A percentile compares a stretch with the other conserved stretches of the same genome.
Evolutionary conservation across 116 monocot genomes (phyloP).

Genomic region (Zostera marina): DNA sequence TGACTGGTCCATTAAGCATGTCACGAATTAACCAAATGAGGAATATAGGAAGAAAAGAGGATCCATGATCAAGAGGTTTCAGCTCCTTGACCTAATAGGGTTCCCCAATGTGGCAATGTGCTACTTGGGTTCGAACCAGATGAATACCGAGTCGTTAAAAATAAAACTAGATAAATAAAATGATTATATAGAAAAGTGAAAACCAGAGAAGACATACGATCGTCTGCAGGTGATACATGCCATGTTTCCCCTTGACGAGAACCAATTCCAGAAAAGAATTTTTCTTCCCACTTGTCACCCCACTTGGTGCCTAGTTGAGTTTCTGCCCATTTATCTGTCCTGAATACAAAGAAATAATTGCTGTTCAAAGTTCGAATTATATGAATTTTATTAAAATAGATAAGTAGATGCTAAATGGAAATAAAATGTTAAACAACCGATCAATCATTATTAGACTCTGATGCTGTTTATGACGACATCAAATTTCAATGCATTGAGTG

Average conservation of each 20-base stretch:
- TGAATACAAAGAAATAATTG: conserved; percentile 14
- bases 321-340: conserved; percentile 99
- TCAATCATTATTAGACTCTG: not conserved
- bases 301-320: conserved; percentile 77
- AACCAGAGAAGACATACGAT: conserved; percentile 39
- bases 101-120: too few relatives aligned
- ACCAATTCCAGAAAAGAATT: conserved; percentile 82
- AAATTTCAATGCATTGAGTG: too few relatives aligned
- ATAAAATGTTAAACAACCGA: too few relatives aligned
- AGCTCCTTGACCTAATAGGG: too few relatives aligned
- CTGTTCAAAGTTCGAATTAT: not conserved
- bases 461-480: too few relatives aligned
- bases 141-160: too few relatives aligned
- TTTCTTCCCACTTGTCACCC: conserved; percentile 99
- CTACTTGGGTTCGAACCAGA: too few relatives aligned
- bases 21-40: too few relatives aligned
- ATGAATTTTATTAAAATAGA: not conserved
- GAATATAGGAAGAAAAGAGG: too few relatives aligned
- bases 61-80: too few relatives aligned
- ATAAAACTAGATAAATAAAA: not conserved
- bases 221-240: conserved; percentile 66
- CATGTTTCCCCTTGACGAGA: conserved; percentile 93
- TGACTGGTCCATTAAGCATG: too few relatives aligned
- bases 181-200: not conserved
- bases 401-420: too few relatives aligned